Evolutionary conservation across 805 yeast species (phyloP), one percentile per base, ranked within the genome.

Genomic region (Ogataea nitratoaversa): DNA sequence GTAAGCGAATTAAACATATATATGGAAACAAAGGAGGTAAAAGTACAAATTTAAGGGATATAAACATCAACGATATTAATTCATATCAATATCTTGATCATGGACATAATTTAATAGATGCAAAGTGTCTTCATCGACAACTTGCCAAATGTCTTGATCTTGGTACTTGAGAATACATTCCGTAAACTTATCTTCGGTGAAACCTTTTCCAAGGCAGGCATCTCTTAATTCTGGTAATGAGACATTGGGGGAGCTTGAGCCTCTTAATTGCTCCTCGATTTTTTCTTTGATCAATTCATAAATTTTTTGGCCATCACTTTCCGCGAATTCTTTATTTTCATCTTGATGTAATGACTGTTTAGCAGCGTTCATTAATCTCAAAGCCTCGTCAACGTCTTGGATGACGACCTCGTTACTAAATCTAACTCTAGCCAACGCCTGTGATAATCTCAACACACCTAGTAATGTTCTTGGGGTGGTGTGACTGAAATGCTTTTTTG

Each of bases 391-490:
- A 30, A 93, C 96, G 63, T 93, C 98, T 42, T 78, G 85, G 32
- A 71, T 66, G 24, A 70, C 72, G 7, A 93, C 98, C 16, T 57
- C 65, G 46, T 82, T 72, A 42, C 82, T 81, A 59, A 93, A 87
- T 57, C 97, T 74, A 43, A 93, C 72, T 54, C 96, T 76, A 0
- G 99, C 98, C 47, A 86, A 72, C 1, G 97, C 99, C 66, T 91
- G 98, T 1, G 99, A 77, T 73, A 93, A 72, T 67, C 99, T 82
- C 50, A 93, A 67, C 36, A 95, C 82, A 52, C 93, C 98, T 42
- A 93, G 71, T 47, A 93, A 72, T 2, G 98, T 89, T 71, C 99
- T 82, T 42, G 98, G 97, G 1, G 99, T 90, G 17, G 95, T 84
- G 64, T 90, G 97, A 34, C 90, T 79, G 60, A 91, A 91, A 40